A percentile compares a stretch with the other conserved stretches of the same genome.
These are phyloP conservation scores for Nadsonia starkeyi-henricii DNA, from an alignment of 1,139 yeast species.

Conservation along the genomic window DNA sequence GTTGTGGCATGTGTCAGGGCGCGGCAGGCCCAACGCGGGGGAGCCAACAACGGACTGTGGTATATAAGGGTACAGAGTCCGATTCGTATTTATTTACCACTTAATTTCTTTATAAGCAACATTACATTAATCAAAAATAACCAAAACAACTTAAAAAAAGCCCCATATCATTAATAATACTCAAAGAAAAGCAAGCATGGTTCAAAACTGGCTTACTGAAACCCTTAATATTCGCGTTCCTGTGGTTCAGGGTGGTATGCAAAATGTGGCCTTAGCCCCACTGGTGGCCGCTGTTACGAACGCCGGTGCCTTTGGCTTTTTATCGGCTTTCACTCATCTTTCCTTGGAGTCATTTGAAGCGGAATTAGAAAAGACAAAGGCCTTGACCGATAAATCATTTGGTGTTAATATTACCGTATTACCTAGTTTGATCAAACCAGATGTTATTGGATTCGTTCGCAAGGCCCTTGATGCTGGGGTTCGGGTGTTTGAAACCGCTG, in stretches of 20 bases:
- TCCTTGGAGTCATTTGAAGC: constrained; percentile 21
- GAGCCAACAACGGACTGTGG: no score
- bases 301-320: constrained; percentile 25
- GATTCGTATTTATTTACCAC: no score
- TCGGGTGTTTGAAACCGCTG: constrained; percentile 24
- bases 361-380: constrained; percentile 18
- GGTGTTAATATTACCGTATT: constrained; percentile 25
- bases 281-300: constrained; percentile 25
- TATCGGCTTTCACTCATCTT: constrained; percentile 23
- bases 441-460: constrained; percentile 21
- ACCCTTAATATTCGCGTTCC: background rate
- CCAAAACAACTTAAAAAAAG: no score
- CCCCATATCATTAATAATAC: no score
- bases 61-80: no score
- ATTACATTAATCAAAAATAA: no score
- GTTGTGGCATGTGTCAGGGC: no score
- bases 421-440: constrained; percentile 25
- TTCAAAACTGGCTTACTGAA: background rate
- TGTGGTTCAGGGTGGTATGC: background rate
- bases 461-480: constrained; percentile 25
- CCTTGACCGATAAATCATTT: constrained; percentile 19
- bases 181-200: background rate
- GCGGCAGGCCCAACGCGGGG: no score
- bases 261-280: background rate
- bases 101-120: no score